A percentile compares a stretch with the other conserved stretches of the same genome.
Conservation (phyloP, 129 eudicot species). For the Pseudognaphalium luteoalbum region DNA sequence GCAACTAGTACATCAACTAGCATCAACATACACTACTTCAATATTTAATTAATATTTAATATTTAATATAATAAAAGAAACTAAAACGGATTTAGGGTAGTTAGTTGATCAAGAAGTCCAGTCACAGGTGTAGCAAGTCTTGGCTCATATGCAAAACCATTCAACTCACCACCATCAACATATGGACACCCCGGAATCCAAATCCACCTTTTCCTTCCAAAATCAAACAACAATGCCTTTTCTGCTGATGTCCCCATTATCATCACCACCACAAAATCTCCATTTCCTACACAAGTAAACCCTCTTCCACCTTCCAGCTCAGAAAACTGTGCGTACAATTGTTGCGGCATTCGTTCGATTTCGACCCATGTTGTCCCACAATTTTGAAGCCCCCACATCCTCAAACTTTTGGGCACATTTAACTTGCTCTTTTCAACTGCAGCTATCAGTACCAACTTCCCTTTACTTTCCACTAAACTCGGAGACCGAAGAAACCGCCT, state of each 20-base stretch:
- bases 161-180: slow-evolving; percentile 43
- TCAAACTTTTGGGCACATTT: slow-evolving; percentile 70
- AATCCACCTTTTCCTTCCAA: slow-evolving; percentile 63
- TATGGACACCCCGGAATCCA: slow-evolving; percentile 84
- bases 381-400: slow-evolving; percentile 69
- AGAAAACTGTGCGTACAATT: slow-evolving; percentile 65
- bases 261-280: slow-evolving; percentile 66
- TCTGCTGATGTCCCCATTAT: slow-evolving; percentile 42
- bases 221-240: slow-evolving; percentile 73
- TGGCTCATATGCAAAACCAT: slow-evolving; percentile 81
- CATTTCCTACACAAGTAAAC: slow-evolving; percentile 76
- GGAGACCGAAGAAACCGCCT: slow-evolving; percentile 82
- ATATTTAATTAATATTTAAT: background rate
- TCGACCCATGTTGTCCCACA: slow-evolving; percentile 77
- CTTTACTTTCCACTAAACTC: slow-evolving; percentile 56
- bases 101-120: slow-evolving; percentile 73
- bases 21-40: background rate
- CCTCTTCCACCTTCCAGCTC: slow-evolving; percentile 78
- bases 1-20: background rate
- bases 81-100: slow-evolving; percentile 43
- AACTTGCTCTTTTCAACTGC: slow-evolving; percentile 94
- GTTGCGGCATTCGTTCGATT: slow-evolving; percentile 92
- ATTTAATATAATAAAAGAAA: background rate
- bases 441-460: slow-evolving; percentile 62
- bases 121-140: slow-evolving; percentile 75